A percentile compares a stretch with the other conserved stretches of the same genome.
These are phyloP conservation scores for Herpetospermum pedunculosum DNA, from an alignment of 306 rosid genomes.

Conservation along the genomic window DNA sequence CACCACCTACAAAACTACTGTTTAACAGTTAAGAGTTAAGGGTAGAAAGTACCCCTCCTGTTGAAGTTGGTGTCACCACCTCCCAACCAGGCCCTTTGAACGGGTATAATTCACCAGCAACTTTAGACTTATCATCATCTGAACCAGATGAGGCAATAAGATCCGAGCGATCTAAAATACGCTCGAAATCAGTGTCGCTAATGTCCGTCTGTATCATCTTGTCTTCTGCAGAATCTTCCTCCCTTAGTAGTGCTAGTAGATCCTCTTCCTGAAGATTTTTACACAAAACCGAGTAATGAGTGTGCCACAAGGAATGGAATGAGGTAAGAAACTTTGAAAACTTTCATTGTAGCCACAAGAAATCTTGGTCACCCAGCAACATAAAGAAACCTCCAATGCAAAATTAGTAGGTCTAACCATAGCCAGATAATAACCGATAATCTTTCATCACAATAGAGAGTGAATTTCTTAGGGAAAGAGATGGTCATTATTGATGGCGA, in stretches of 20 bases:
- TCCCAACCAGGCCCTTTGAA: conserved; percentile 98
- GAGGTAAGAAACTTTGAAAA: background rate
- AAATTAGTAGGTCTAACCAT: too few species aligned
- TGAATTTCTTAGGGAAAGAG: too few species aligned
- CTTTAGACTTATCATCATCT: background rate
- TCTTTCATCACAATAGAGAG: background rate
- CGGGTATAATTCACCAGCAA: conserved; percentile 21
- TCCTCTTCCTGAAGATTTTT: conserved; percentile 24
- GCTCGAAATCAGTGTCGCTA: conserved; percentile 56
- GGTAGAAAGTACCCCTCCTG: conserved; percentile 80
- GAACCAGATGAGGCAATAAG: conserved; percentile 16
- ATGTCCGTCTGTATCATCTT: conserved; percentile 64
- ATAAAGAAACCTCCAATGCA: background rate
- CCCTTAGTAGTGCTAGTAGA: conserved; percentile 51
- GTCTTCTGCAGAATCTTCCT: conserved; percentile 75
- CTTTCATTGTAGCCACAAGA: background rate
- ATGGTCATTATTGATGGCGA: too few species aligned
- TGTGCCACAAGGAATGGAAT: background rate
- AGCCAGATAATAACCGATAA: too few species aligned
- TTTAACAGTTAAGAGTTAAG: conserved; percentile 40
- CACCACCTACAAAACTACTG: background rate
- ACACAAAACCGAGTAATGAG: background rate
- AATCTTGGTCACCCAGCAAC: background rate
- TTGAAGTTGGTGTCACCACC: conserved; percentile 65
- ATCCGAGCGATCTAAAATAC: conserved; percentile 77